phyloP scores from a whole-genome alignment of 352 stramenopile species.

The Globisporangium middletonii region DNA sequence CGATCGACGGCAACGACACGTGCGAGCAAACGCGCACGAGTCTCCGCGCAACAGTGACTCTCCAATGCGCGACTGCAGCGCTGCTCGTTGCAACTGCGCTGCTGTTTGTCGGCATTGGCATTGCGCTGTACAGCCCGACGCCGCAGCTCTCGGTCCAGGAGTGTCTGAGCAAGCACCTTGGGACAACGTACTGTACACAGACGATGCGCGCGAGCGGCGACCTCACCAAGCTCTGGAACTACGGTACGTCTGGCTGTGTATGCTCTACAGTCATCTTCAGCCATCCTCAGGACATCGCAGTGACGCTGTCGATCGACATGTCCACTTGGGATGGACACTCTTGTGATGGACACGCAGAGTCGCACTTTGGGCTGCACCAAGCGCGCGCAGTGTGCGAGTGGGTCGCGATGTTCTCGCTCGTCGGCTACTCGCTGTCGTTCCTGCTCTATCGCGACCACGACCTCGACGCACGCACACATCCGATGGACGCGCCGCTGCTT shows the following conservation, averaged over 20 bases:
- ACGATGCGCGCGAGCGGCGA: constrained; percentile 26
- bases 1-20: neutral
- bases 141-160: constrained; percentile 14
- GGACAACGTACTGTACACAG: constrained; percentile 26
- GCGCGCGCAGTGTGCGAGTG: constrained; percentile 36
- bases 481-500: neutral
- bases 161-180: constrained; percentile 24
- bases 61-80: constrained; percentile 17
- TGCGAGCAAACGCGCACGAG: constrained; percentile 3
- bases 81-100: constrained; percentile 18
- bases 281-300: neutral
- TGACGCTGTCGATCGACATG: neutral
- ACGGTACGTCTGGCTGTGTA: constrained; percentile 17
- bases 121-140: constrained; percentile 7
- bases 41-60: constrained; percentile 14
- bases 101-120: constrained; percentile 17
- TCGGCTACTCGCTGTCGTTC: constrained; percentile 52
- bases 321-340: neutral
- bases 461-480: neutral
- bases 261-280: neutral
- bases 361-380: constrained; percentile 26
- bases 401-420: constrained; percentile 41
- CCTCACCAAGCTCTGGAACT: constrained; percentile 38
- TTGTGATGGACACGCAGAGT: constrained; percentile 4
- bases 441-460: constrained; percentile 13